Evolutionary conservation across 352 stramenopile species (phyloP), one percentile per base, ranked within the genome.

Genomic region (Lagenidium sp.): DNA sequence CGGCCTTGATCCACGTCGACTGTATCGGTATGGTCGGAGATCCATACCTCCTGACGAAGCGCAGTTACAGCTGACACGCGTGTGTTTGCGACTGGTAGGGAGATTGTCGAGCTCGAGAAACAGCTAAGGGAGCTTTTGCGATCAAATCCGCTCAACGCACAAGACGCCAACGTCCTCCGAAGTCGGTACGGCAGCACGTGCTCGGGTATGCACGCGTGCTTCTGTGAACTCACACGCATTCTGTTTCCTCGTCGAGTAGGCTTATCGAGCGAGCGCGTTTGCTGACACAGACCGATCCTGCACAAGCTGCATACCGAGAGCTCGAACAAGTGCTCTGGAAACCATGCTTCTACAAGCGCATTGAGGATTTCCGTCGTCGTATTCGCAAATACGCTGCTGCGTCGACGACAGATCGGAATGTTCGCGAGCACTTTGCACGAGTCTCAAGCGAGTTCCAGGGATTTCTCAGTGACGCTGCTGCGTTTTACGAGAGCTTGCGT

Each of bases 271-370:
- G 73, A 37, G 76, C 71, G 21, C 66, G 58, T 34, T 35, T 47
- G 13, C 47, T 88, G 18, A 61, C 53, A 20, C 56, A 81, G 26
- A 50, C 44, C 29, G 63, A 65, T n/a, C 63, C 76, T 11, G 43
- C 53, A 3, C 81, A 88, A 39, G 74, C 76, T 15, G 74, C 74
- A 12, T 26, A 47, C 15, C 85, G 83, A 43, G 76, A 92, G 53
- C 58, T 87, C 13, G 79, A 92, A 45, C 72, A 85, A 39, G 75
- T 75, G 46, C 64, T 95, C 24, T 96, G 85, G 85, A 95, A 95
- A 53, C 82, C 72, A 15, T 95, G 83, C 53, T 94, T 94, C 48
- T 96, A 96, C 56, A 89, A 89, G 46, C 73, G 82, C 53, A 96
- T 96, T 42, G 85, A 91, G 44, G 76, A 89, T 46, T 95, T 95